phyloP scores from a whole-genome alignment of 2,329 filamentous ascomycete genomes.

The Paraphaeosphaeria minitans region DNA sequence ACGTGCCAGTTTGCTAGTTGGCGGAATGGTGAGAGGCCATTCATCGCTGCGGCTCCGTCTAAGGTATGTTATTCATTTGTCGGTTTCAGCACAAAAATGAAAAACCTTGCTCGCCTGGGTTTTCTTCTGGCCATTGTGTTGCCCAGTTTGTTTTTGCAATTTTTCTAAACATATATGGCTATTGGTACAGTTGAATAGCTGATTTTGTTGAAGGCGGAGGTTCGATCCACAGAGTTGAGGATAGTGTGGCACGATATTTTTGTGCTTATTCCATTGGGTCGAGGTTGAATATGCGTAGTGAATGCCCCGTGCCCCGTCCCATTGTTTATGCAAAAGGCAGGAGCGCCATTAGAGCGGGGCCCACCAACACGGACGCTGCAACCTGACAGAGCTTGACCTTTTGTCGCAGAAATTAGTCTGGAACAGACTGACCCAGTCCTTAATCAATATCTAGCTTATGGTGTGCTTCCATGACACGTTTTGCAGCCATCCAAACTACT shows the following conservation, averaged over 20 bases:
- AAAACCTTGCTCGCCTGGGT: background rate
- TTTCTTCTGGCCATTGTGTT: conserved; percentile 1
- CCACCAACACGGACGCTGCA: background rate
- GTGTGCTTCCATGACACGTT: background rate
- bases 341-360: background rate
- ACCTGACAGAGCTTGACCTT: too few species aligned
- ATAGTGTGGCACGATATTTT: background rate
- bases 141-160: conserved; percentile 4
- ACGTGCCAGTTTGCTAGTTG: background rate
- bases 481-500: background rate
- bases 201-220: background rate
- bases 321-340: background rate
- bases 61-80: background rate
- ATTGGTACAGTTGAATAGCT: background rate
- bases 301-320: background rate
- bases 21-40: background rate
- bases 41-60: background rate
- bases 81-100: background rate
- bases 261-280: background rate
- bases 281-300: background rate
- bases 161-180: background rate
- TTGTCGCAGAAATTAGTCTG: too few species aligned
- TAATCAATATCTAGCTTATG: background rate
- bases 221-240: background rate
- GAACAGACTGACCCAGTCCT: background rate